Percentiles rank a stretch among this genome's conserved stretches.
These are phyloP conservation scores for Coniochaeta sp. DNA, from an alignment of 2,329 filamentous ascomycete genomes.

Conservation along the genomic window DNA sequence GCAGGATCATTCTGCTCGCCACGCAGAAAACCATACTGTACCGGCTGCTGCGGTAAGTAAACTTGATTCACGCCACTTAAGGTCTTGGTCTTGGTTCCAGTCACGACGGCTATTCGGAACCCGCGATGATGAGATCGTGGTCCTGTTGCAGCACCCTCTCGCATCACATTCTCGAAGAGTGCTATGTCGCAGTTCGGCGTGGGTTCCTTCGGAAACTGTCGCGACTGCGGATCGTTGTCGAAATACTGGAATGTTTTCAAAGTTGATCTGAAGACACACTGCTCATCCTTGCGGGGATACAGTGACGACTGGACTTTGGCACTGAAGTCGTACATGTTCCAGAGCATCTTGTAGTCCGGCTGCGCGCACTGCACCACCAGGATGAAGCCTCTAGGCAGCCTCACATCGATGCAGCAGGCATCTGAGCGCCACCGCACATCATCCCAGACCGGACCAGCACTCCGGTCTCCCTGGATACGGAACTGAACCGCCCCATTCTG, in stretches of 20 bases:
- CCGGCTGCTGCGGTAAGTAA: conserved; percentile 55
- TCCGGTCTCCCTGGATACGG: conserved; percentile 60
- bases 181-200: conserved; percentile 64
- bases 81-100: conserved; percentile 68
- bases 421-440: conserved; percentile 74
- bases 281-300: conserved; percentile 61
- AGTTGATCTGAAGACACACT: conserved; percentile 58
- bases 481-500: conserved; percentile 74
- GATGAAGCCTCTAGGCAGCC: conserved; percentile 68
- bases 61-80: conserved; percentile 69
- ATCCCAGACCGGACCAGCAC: conserved; percentile 67
- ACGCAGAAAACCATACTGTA: conserved; percentile 72
- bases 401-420: conserved; percentile 56
- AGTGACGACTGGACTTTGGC: conserved; percentile 67
- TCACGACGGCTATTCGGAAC: conserved; percentile 71
- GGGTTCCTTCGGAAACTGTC: conserved; percentile 68
- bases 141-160: conserved; percentile 65
- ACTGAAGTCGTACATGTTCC: conserved; percentile 80
- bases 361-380: conserved; percentile 65
- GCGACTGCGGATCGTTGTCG: conserved; percentile 61
- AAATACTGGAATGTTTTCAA: conserved; percentile 75
- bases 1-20: conserved; percentile 63
- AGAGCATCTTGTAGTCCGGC: conserved; percentile 70
- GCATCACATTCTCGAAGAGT: conserved; percentile 64
- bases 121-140: conserved; percentile 68